phyloP scores from a whole-genome alignment of 2,329 filamentous ascomycete species.

The Aspergillus glaucus region DNA sequence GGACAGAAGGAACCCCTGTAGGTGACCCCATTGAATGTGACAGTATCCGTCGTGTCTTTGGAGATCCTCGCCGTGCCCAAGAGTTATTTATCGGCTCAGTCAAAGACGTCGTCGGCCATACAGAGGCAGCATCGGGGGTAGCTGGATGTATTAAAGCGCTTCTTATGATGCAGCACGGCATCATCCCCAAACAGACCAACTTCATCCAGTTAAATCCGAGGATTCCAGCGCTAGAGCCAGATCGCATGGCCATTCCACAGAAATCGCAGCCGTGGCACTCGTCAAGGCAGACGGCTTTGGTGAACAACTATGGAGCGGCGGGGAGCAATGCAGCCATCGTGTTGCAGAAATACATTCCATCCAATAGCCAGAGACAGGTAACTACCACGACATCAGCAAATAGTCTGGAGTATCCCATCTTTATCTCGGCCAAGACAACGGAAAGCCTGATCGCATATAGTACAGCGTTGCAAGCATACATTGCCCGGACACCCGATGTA shows the following conservation, averaged over 20 bases:
- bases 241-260: slow-evolving; percentile 11
- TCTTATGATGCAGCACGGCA: slow-evolving; percentile 16
- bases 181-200: slow-evolving; percentile 19
- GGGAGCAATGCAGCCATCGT: slow-evolving; percentile 2
- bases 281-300: neutral
- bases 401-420: too few species aligned
- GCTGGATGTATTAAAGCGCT: slow-evolving; percentile 16
- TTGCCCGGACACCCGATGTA: too few species aligned
- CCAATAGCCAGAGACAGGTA: too few species aligned
- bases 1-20: slow-evolving; percentile 9
- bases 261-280: slow-evolving; percentile 4
- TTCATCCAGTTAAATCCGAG: slow-evolving; percentile 16
- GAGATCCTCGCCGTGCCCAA: slow-evolving; percentile 2
- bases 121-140: slow-evolving; percentile 20
- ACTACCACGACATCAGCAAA: too few species aligned
- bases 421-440: too few species aligned
- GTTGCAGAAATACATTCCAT: neutral
- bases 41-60: slow-evolving; percentile 16
- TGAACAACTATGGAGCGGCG: slow-evolving; percentile 1
- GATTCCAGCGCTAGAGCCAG: slow-evolving; percentile 8
- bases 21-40: slow-evolving; percentile 17
- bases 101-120: slow-evolving; percentile 25
- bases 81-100: slow-evolving; percentile 17
- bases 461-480: too few species aligned
- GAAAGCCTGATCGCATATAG: too few species aligned